phyloP scores from a whole-genome alignment of 2,329 filamentous ascomycete species.

The Aspergillus pseudoterreus region DNA sequence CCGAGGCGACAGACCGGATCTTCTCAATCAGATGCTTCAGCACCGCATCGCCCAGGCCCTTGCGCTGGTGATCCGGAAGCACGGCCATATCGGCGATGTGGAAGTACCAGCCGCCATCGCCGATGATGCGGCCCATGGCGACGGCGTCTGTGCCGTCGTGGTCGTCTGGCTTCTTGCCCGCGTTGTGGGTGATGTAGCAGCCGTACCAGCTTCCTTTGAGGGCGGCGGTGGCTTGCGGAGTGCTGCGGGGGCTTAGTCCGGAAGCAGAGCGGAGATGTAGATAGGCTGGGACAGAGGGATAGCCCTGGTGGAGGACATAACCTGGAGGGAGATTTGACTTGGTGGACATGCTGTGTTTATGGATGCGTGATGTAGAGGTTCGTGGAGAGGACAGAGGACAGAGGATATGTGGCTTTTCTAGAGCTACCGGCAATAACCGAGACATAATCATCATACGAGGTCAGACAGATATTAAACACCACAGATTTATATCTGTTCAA shows the following conservation, averaged over 20 bases:
- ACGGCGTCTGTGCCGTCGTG: constrained; percentile 16
- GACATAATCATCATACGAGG: too few species aligned
- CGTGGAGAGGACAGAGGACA: too few species aligned
- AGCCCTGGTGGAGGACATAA: constrained; percentile 35
- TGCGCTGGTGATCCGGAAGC: constrained; percentile 47
- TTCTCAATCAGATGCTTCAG: constrained; percentile 42
- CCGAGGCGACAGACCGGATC: constrained; percentile 40
- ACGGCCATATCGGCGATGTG: constrained; percentile 50
- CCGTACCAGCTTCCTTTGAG: constrained; percentile 42
- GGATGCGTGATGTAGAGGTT: too few species aligned
- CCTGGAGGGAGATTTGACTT: constrained; percentile 23
- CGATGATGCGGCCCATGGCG: constrained; percentile 51
- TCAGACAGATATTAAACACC: too few species aligned
- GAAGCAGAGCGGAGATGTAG: constrained; percentile 35
- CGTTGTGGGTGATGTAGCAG: constrained; percentile 35
- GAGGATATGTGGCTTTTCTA: too few species aligned
- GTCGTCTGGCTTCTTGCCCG: background rate
- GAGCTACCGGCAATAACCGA: too few species aligned
- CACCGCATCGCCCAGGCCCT: constrained; percentile 46
- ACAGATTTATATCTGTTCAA: too few species aligned
- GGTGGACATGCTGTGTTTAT: background rate
- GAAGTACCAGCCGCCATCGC: constrained; percentile 53
- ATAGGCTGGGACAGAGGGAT: constrained; percentile 35
- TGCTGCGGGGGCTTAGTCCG: constrained; percentile 36
- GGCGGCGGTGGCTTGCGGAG: constrained; percentile 35